These are phyloP conservation scores for Saussurea involucrata DNA, from an alignment of 129 eudicot species.

Conservation along the genomic window DNA sequence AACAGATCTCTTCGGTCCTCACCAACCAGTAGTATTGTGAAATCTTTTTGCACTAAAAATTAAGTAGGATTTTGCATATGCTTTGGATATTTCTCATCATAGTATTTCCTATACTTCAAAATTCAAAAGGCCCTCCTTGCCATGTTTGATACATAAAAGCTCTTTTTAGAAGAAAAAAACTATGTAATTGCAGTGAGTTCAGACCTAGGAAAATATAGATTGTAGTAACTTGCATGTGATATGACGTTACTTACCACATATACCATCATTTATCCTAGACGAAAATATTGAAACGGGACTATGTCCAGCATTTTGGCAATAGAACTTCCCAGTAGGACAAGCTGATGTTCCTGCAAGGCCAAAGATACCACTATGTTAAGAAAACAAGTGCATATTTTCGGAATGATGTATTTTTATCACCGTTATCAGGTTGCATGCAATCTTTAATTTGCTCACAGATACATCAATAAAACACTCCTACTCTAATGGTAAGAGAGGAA, in stretches of 20 bases:
- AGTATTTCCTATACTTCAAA: neutral
- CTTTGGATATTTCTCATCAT: neutral
- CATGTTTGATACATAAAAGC: neutral
- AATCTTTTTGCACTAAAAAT: neutral
- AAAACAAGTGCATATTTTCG: neutral
- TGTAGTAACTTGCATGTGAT: neutral
- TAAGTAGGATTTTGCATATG: neutral
- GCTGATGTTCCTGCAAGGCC: constrained; percentile 90
- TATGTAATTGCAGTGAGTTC: neutral
- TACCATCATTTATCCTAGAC: constrained; percentile 92
- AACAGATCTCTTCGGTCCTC: neutral
- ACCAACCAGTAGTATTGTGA: neutral
- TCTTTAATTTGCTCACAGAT: constrained; percentile 4
- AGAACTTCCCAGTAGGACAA: constrained; percentile 79
- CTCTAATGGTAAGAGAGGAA: neutral
- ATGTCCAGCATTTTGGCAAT: constrained; percentile 88
- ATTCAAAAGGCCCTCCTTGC: neutral
- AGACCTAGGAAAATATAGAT: neutral
- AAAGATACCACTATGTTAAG: constrained; percentile 1
- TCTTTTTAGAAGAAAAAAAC: neutral
- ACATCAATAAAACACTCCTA: neutral
- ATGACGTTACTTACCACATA: constrained; percentile 61
- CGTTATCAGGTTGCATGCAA: constrained; percentile 7
- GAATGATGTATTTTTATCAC: neutral
- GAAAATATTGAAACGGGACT: constrained; percentile 57